These are phyloP conservation scores for Dictyostelium purpureum DNA, from an alignment of 78 protist species.

Conservation along the genomic window DNA sequence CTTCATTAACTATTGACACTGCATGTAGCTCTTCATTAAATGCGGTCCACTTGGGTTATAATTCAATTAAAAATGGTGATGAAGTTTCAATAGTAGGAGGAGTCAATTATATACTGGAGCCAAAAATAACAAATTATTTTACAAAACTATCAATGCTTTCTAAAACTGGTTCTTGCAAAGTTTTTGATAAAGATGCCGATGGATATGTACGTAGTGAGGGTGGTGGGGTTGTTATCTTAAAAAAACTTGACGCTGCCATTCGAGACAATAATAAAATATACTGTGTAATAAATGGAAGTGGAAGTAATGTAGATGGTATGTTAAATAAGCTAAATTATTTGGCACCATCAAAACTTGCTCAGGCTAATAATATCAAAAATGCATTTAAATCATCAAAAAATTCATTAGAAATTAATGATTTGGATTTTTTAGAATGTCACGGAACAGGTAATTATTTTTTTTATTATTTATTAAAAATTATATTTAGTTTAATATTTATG, in stretches of 20 bases:
- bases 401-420: neutral
- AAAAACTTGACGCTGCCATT: neutral
- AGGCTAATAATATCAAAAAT: constrained; percentile 1
- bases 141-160: neutral
- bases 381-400: neutral
- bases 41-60: too few relatives aligned
- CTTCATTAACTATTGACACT: too few relatives aligned
- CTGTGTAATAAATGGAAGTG: constrained; percentile 8
- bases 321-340: neutral
- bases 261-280: constrained; percentile 23
- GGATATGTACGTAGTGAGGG: constrained; percentile 41
- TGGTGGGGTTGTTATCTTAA: neutral
- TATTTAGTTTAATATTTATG: too few relatives aligned
- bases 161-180: neutral
- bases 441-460: too few relatives aligned
- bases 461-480: too few relatives aligned
- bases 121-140: neutral
- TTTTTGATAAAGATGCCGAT: constrained; percentile 45
- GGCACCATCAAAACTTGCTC: constrained; percentile 17
- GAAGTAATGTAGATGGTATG: constrained; percentile 11
- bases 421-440: constrained; percentile 73
- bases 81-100: constrained; percentile 83
- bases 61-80: too few relatives aligned
- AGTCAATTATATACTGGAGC: constrained; percentile 60
- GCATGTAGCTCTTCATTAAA: too few relatives aligned